A percentile compares a stretch with the other conserved stretches of the same genome.
These are phyloP conservation scores for Zygosaccharomyces bisporus DNA, from an alignment of 805 yeast genomes.

Conservation along the genomic window DNA sequence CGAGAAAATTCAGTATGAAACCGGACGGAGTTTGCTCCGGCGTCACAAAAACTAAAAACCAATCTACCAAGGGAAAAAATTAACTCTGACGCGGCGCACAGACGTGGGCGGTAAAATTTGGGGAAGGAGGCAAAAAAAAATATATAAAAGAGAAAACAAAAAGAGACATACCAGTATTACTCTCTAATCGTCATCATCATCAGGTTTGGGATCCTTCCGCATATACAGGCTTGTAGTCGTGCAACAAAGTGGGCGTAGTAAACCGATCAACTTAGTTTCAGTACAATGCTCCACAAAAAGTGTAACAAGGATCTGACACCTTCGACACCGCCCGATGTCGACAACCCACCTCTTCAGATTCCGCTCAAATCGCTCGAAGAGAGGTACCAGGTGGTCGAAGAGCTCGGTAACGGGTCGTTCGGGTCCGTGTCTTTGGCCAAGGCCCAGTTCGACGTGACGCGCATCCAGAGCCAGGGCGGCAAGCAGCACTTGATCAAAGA, in stretches of 20 bases:
- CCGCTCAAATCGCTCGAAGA: constrained; percentile 43
- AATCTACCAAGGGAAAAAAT: not conserved
- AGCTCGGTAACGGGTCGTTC: constrained; percentile 71
- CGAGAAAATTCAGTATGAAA: too few relatives aligned
- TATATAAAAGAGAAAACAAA: constrained; percentile 1
- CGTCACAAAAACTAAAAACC: not conserved
- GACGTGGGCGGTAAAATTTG: constrained; percentile 3
- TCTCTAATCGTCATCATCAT: too few relatives aligned
- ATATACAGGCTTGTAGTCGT: not conserved
- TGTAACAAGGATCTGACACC: constrained; percentile 13
- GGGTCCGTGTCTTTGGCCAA: constrained; percentile 68
- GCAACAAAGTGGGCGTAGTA: not conserved
- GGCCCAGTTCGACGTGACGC: constrained; percentile 30
- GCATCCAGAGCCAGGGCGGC: constrained; percentile 3
- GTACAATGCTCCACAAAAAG: constrained; percentile 15
- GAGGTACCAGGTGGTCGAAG: constrained; percentile 49
- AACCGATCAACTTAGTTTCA: not conserved
- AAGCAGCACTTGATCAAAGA: constrained; percentile 14
- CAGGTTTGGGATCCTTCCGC: too few relatives aligned
- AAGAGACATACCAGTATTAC: not conserved
- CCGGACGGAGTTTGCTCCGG: not conserved
- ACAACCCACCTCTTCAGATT: constrained; percentile 39
- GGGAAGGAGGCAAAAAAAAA: not conserved
- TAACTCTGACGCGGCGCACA: not conserved
- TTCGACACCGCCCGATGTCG: constrained; percentile 38